Conservation (phyloP, 2,329 filamentous ascomycete genomes). For the Tothia fuscella region DNA sequence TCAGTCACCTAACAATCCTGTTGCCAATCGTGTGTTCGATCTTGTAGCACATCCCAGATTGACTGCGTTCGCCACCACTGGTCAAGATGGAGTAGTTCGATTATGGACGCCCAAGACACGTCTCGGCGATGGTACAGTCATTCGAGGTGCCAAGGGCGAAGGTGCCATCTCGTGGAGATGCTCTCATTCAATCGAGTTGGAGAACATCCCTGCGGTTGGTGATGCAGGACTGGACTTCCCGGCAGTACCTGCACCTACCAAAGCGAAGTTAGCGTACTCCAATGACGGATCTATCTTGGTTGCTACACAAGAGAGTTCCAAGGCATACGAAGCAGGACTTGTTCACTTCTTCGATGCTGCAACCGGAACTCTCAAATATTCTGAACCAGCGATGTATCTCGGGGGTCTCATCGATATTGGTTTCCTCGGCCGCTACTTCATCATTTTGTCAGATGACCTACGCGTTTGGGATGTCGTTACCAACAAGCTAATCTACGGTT, state of each 20-base stretch:
- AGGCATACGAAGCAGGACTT: conserved; percentile 37
- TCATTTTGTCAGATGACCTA: conserved; percentile 62
- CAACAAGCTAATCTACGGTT: conserved; percentile 58
- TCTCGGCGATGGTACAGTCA: conserved; percentile 53
- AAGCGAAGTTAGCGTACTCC: conserved; percentile 64
- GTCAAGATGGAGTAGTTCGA: conserved; percentile 64
- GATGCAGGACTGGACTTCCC: conserved; percentile 14
- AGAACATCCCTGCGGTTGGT: neutral
- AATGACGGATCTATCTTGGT: conserved; percentile 78
- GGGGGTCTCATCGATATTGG: conserved; percentile 54
- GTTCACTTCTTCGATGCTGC: conserved; percentile 67
- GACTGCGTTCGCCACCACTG: conserved; percentile 71
- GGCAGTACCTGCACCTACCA: conserved; percentile 22
- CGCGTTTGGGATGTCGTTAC: conserved; percentile 75
- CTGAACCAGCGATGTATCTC: conserved; percentile 55
- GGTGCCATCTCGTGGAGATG: conserved; percentile 47
- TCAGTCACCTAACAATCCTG: conserved; percentile 34
- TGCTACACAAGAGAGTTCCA: conserved; percentile 32
- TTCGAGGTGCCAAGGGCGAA: conserved; percentile 46
- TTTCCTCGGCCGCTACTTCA: conserved; percentile 60
- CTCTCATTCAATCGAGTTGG: conserved; percentile 32
- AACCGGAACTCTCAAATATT: conserved; percentile 53
- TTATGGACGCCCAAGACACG: conserved; percentile 70
- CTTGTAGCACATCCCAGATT: conserved; percentile 58
- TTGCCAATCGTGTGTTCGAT: conserved; percentile 52